phyloP scores from a whole-genome alignment of 495 filamentous ascomycete genomes.

The Monascus purpureus region DNA sequence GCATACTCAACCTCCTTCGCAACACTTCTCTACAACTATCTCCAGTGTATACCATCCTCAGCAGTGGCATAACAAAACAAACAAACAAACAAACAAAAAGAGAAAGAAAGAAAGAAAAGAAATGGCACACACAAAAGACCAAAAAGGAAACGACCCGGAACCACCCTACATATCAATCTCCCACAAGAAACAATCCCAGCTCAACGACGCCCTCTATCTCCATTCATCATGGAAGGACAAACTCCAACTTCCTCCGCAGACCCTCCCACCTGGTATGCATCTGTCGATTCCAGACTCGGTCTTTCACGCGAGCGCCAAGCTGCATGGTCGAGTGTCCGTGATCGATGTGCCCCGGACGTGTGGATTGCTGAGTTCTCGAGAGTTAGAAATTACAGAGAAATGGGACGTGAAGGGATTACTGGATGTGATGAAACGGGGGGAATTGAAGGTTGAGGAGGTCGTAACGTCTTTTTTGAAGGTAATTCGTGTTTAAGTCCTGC shows the following conservation, averaged over 20 bases:
- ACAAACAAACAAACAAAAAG: neutral
- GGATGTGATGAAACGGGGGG: conserved; percentile 27
- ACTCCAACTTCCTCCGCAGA: neutral
- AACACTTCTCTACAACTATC: no score
- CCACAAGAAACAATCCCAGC: neutral
- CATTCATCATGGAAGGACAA: neutral
- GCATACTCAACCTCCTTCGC: no score
- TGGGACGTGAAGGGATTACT: conserved; percentile 38
- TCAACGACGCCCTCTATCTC: neutral
- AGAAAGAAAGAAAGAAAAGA: no score
- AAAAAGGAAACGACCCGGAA: no score
- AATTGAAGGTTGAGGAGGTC: conserved; percentile 39
- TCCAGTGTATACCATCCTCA: no score
- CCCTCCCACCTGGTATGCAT: neutral
- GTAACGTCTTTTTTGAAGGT: conserved; percentile 48
- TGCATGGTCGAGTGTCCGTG: conserved; percentile 19
- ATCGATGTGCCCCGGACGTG: conserved; percentile 32
- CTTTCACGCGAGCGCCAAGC: neutral
- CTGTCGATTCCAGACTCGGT: neutral
- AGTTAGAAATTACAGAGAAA: conserved; percentile 46
- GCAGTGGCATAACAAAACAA: no score
- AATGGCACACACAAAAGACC: no score
- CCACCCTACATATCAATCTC: neutral
- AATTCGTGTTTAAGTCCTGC: neutral
- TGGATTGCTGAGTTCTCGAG: conserved; percentile 35